Conservation (phyloP, 2,329 filamentous ascomycete genomes). For the Diaporthe destruens region DNA sequence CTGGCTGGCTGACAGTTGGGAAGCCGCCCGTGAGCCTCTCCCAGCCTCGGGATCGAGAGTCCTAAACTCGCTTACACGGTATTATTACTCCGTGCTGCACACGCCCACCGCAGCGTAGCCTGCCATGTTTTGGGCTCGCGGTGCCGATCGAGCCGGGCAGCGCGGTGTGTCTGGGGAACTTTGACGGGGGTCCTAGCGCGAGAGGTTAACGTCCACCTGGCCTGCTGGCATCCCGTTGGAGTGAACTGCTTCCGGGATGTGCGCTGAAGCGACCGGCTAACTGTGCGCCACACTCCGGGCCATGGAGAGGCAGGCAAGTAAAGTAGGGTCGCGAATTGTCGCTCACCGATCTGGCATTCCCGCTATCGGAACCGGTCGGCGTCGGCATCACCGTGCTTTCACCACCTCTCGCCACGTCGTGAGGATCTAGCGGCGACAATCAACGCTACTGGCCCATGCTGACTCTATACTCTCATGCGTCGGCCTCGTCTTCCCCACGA, state of each 20-base stretch:
- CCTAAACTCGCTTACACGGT: not conserved
- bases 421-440: conserved; percentile 21
- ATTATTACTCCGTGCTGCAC: conserved; percentile 9
- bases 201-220: conserved; percentile 24
- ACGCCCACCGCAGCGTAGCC: not conserved
- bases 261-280: conserved; percentile 6
- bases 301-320: too few species aligned
- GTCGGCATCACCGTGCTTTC: conserved; percentile 34
- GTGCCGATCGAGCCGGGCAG: conserved; percentile 28
- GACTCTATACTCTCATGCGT: conserved; percentile 28
- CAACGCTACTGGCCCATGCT: conserved; percentile 24
- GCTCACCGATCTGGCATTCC: conserved; percentile 31
- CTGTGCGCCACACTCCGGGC: conserved; percentile 21
- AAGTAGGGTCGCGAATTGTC: conserved; percentile 34
- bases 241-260: conserved; percentile 28
- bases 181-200: conserved; percentile 18
- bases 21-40: conserved; percentile 5
- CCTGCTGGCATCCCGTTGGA: not conserved
- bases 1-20: conserved; percentile 11
- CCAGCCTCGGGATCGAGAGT: conserved; percentile 13
- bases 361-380: conserved; percentile 32
- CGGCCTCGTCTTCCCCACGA: conserved; percentile 27
- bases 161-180: conserved; percentile 29
- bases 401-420: conserved; percentile 15
- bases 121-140: conserved; percentile 1